phyloP scores from a whole-genome alignment of 371 early-diverging fungal genomes.

The Syncephalastrum sp. region DNA sequence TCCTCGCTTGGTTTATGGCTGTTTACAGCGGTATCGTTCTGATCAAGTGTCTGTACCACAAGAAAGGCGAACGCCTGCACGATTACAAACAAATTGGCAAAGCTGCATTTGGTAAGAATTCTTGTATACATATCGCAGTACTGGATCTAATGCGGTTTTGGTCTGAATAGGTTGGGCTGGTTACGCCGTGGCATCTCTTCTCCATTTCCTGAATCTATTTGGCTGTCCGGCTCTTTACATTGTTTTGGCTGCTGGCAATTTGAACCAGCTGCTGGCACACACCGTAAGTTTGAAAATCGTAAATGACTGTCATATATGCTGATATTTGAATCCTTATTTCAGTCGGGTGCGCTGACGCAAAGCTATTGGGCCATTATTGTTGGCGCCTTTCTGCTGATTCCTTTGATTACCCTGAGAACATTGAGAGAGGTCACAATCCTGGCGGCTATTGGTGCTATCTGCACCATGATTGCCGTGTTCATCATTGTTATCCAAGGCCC shows the following conservation, averaged over 20 bases:
- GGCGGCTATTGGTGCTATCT: slow-evolving; percentile 43
- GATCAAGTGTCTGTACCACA: slow-evolving; percentile 38
- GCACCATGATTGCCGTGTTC: slow-evolving; percentile 53
- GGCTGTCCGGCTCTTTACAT: slow-evolving; percentile 80
- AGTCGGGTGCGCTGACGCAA: slow-evolving; percentile 21
- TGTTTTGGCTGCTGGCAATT: slow-evolving; percentile 69
- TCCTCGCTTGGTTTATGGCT: slow-evolving; percentile 36
- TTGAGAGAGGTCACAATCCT: slow-evolving; percentile 76
- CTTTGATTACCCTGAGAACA: slow-evolving; percentile 69
- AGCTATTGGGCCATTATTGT: slow-evolving; percentile 64
- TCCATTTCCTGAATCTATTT: slow-evolving; percentile 67
- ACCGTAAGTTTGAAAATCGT: slow-evolving; percentile 18
- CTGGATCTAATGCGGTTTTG: not conserved
- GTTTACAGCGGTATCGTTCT: slow-evolving; percentile 39
- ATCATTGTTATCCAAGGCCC: slow-evolving; percentile 40
- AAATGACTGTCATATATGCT: not conserved
- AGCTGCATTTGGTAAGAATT: slow-evolving; percentile 53
- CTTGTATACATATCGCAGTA: not conserved
- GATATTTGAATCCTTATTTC: slow-evolving; percentile 2
- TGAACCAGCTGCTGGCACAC: slow-evolving; percentile 48
- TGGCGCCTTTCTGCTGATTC: slow-evolving; percentile 65
- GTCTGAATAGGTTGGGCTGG: slow-evolving; percentile 47
- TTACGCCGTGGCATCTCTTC: slow-evolving; percentile 56
- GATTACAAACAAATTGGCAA: slow-evolving; percentile 63
- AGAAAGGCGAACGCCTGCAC: slow-evolving; percentile 52